Conservation (phyloP, 2,329 filamentous ascomycete genomes). For the Cytospora leucostoma region DNA sequence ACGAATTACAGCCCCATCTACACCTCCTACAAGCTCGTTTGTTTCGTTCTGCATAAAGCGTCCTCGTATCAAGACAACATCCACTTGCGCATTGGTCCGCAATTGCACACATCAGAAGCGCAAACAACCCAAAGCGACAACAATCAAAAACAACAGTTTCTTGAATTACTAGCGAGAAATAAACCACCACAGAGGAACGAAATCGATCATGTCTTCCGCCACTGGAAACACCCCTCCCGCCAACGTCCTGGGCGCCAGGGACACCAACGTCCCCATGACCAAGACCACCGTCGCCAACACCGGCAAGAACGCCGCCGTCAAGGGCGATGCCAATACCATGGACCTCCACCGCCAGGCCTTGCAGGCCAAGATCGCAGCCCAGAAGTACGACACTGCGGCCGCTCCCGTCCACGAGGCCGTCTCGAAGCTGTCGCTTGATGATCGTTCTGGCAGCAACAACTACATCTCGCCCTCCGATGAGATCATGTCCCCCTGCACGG, state of each 20-base stretch:
- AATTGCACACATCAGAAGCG: slow-evolving; percentile 2
- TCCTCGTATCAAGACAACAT: not conserved
- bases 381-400: slow-evolving; percentile 31
- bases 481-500: slow-evolving; percentile 84
- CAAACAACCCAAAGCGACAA: slow-evolving; percentile 8
- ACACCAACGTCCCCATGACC: slow-evolving; percentile 61
- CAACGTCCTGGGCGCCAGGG: slow-evolving; percentile 65
- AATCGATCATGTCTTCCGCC: slow-evolving; percentile 48
- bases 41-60: slow-evolving; percentile 1
- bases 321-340: slow-evolving; percentile 60
- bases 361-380: slow-evolving; percentile 68
- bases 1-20: slow-evolving; percentile 9
- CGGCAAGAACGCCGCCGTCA: slow-evolving; percentile 42
- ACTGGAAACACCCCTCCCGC: slow-evolving; percentile 30
- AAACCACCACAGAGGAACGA: slow-evolving; percentile 34
- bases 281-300: slow-evolving; percentile 36
- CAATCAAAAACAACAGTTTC: not conserved
- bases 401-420: not conserved
- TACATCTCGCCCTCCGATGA: slow-evolving; percentile 86
- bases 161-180: slow-evolving; percentile 3
- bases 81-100: not conserved
- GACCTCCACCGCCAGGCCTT: slow-evolving; percentile 78
- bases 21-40: slow-evolving; percentile 5
- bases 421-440: slow-evolving; percentile 8
- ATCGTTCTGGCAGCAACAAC: slow-evolving; percentile 24